Conservation (phyloP, 1,284 basidiomycete genomes). For the Schizophyllum commune region DNA sequence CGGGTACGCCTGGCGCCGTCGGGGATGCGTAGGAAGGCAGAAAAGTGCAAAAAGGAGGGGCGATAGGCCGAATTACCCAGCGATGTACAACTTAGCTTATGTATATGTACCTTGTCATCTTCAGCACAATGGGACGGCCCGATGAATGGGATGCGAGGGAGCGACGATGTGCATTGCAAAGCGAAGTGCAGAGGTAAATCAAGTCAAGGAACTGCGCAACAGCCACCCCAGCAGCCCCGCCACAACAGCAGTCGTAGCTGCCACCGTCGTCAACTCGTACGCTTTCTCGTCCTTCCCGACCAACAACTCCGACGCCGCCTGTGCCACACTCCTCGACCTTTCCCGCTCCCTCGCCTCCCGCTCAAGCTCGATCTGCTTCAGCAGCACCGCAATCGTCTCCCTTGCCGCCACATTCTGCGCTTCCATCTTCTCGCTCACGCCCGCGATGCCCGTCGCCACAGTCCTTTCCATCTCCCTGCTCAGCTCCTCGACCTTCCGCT, state of each 20-base stretch:
- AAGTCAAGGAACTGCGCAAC: background rate
- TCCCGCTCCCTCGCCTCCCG: background rate
- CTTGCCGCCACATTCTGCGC: constrained; percentile 34
- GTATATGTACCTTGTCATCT: background rate
- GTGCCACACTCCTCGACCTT: background rate
- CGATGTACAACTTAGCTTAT: background rate
- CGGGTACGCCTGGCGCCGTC: constrained; percentile 49
- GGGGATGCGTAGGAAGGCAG: background rate
- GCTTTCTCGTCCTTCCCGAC: background rate
- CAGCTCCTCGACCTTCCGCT: constrained; percentile 75
- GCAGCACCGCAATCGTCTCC: constrained; percentile 3
- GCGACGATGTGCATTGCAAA: background rate
- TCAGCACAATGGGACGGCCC: too few relatives aligned
- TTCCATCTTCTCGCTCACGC: constrained; percentile 42
- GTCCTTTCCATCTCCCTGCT: constrained; percentile 44
- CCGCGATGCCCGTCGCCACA: constrained; percentile 38
- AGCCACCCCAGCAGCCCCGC: constrained; percentile 1
- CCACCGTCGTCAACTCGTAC: background rate
- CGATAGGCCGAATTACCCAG: too few relatives aligned
- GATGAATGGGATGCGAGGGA: background rate
- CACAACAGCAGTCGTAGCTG: background rate
- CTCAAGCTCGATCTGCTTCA: background rate
- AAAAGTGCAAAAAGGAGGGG: background rate
- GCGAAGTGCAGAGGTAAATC: background rate
- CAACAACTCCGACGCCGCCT: background rate